Base-by-base conservation (phyloP, 306 rosid species). In the Cucumis cinereus region DNA sequence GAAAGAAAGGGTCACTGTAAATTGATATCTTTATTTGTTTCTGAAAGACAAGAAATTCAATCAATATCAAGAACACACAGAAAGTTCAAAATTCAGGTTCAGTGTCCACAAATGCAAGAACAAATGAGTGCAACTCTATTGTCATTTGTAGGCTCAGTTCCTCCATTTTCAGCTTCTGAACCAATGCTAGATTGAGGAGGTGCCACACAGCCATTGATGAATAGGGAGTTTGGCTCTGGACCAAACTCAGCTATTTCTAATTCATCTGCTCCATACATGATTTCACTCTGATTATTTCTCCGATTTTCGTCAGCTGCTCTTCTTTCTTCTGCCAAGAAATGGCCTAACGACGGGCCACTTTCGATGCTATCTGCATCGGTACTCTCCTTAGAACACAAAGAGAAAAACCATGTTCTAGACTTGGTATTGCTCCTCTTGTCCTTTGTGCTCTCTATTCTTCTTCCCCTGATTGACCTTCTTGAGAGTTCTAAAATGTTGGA, bases 401-500 rank as follows among this genome's bases (percentile, higher is more conserved):
- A 82, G 64, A 81, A 80, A 58, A 82, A 61, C 85, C 89, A 84
- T 15, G 71, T 50, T 75, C 82, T 84, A 19, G 84, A 80, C 61
- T 80, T 86, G 78, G 59, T 67, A 59, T 24, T 84, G 71, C 35
- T 77, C 76, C 76, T 82, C 62, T 76, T 88, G 24, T 74, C 83
- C 63, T 81, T 83, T 3, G 52, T 49, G 22, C 70, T 49, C 74
- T 84, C 88, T 36, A 79, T 30, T 83, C 84, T 89, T 16, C 83
- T 67, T 74, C 89, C 86, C 80, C 89, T 83, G 6, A 83, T 15
- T 20, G 97, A 87, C 79, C 89, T 90, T 79, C 92, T 81, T 12
- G 90, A 90, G 33, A 88, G 74, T 78, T 92, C 92, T 17, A 86
- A 55, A 55, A 88, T 85, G 82, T 80, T 92, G 3, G 88, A 86